Base-by-base conservation (phyloP, 2,329 filamentous ascomycete species). In the Colletotrichum paranaense region DNA sequence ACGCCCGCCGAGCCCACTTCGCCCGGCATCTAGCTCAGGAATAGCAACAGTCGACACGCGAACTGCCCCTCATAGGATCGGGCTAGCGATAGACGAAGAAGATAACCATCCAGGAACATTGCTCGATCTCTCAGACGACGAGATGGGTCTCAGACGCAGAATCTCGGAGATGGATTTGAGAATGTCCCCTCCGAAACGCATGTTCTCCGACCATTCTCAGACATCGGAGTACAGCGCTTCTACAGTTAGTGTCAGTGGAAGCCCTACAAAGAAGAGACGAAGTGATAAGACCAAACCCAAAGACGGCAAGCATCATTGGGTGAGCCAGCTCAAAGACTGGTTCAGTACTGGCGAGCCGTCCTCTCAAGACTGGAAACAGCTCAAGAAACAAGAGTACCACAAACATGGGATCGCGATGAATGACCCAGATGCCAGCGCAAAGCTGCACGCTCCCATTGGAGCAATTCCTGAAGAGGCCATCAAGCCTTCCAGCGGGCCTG, bases 341-440 rank as follows among this genome's bases (percentile, higher is more conserved):
- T 77, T 88, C 8, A 81, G 82, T 1, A 81, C 83, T 26, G 86
- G 84, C 60, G 88, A 89, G 74, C 87, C 88, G 12, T 88, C 87
- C 0, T 81, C 82, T 1, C 84, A 87, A 57, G 88, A 86, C 1
- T 80, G 88, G 75, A 86, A 84, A 75, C 78, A 85, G 16, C 85
- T 88, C 74, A 86, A 84, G 76, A 83, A 81, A 65, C 81, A 82
- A 16, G 80, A 82, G 1, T 88, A 82, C 74, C 80, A 82, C 59
- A 85, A 81, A 55, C 83, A 85, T n/a, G 86, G 86, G 24, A 78
- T 88, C 63, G 78, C 84, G 22, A 79, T 79, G 58, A 81, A 84
- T 28, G 85, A 88, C 59, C 85, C 86, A 5, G 78, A 79, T 19
- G 85, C 85, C 11, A 84, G 81, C 35, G 82, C 80, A 28, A 88